Percentiles rank a stretch among this genome's conserved stretches.
Conservation (phyloP, 305 asterid species). For the Fraxinus latifolia region DNA sequence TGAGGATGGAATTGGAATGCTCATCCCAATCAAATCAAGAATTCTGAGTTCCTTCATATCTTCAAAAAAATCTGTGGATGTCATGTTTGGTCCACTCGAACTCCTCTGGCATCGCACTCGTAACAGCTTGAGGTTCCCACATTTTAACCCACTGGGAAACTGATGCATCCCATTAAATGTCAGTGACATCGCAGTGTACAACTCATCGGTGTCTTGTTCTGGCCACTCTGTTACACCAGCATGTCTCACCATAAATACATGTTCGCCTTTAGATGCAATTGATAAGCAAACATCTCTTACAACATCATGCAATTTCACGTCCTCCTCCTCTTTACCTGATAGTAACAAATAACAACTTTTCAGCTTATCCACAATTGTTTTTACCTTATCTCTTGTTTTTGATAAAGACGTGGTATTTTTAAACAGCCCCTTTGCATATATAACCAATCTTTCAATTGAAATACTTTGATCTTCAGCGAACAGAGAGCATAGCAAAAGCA, state of each 20-base stretch:
- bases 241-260: background rate
- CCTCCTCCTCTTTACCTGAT: background rate
- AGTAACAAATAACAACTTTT: background rate
- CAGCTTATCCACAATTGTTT: background rate
- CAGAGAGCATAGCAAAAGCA: background rate
- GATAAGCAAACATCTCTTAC: background rate
- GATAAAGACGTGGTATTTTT: background rate
- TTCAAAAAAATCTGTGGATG: background rate
- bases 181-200: background rate
- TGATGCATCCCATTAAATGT: background rate
- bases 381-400: background rate
- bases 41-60: background rate
- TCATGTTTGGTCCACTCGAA: background rate
- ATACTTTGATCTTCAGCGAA: conserved; percentile 6
- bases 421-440: conserved; percentile 13
- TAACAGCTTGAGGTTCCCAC: conserved; percentile 5
- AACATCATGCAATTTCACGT: background rate
- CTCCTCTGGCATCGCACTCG: background rate
- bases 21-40: background rate
- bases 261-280: background rate
- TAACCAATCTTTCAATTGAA: conserved; percentile 14
- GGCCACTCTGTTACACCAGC: background rate
- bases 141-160: background rate
- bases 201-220: background rate
- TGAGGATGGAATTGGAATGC: background rate